Evolutionary conservation across 2,329 filamentous ascomycete genomes (phyloP).

Genomic region (Davidsoniella eucalypti): DNA sequence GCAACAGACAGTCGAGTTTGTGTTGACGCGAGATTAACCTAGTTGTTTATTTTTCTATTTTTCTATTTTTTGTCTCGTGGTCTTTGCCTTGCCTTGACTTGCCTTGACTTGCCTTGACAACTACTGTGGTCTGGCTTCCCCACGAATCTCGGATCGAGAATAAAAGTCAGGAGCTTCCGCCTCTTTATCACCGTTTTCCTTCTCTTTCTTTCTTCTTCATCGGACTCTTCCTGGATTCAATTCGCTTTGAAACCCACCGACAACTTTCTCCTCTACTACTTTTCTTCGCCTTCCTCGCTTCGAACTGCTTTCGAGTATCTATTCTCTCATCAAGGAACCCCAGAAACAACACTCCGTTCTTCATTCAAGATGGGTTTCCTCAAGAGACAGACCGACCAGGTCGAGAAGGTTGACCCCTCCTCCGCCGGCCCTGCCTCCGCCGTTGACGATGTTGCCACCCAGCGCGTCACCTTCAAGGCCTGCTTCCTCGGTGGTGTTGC

Average conservation of each 20-base stretch:
- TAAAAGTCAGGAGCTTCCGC: slow-evolving; percentile 10
- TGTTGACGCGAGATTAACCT: neutral
- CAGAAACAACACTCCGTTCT: neutral
- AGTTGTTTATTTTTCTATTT: neutral
- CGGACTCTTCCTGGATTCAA: slow-evolving; percentile 7
- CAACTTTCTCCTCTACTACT: neutral
- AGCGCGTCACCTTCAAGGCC: slow-evolving; percentile 26
- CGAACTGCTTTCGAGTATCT: too few species aligned
- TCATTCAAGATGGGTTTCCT: slow-evolving; percentile 10
- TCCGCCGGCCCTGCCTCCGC: neutral
- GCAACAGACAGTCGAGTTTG: too few species aligned
- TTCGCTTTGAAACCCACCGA: neutral
- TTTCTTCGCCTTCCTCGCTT: neutral
- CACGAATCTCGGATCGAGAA: neutral
- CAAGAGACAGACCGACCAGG: slow-evolving; percentile 13
- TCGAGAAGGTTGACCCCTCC: slow-evolving; percentile 10
- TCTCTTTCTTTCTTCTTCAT: slow-evolving; percentile 7
- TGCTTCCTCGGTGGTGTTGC: slow-evolving; percentile 33
- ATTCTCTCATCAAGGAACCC: neutral
- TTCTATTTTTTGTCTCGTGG: neutral
- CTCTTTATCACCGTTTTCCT: neutral
- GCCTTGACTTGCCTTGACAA: neutral
- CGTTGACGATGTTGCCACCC: slow-evolving; percentile 11
- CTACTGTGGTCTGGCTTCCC: neutral
- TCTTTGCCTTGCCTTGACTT: neutral